Evolutionary conservation across 495 filamentous ascomycete genomes (phyloP).

Genomic region (Staphylotrichum tortipilum): DNA sequence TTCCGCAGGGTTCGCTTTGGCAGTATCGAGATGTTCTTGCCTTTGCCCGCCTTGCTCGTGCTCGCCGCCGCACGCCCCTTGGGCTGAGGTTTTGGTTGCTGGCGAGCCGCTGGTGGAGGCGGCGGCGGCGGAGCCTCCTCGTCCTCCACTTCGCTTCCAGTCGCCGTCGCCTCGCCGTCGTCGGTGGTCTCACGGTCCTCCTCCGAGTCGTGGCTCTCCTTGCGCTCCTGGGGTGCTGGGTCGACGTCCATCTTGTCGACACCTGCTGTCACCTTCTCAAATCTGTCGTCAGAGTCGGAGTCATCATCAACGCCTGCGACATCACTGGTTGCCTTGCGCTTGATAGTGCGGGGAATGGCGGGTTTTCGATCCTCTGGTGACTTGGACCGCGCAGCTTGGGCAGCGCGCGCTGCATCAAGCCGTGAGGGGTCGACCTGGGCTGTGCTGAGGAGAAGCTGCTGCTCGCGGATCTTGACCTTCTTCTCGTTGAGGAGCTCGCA

Average conservation of each 20-base stretch:
- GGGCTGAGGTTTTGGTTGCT: not conserved
- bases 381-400: not conserved
- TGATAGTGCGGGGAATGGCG: conserved; percentile 30
- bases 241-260: conserved; percentile 48
- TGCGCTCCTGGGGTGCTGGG: conserved; percentile 3
- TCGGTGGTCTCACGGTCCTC: conserved; percentile 33
- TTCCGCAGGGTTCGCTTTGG: conserved; percentile 17
- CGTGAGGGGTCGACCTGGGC: conserved; percentile 46
- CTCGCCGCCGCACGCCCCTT: not conserved
- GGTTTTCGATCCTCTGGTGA: not conserved
- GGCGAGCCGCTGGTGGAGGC: conserved; percentile 8
- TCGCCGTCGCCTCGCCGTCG: conserved; percentile 29
- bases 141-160: conserved; percentile 38
- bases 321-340: conserved; percentile 40
- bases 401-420: conserved; percentile 14
- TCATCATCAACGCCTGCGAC: conserved; percentile 33
- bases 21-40: conserved; percentile 1
- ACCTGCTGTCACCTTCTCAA: conserved; percentile 31
- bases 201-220: conserved; percentile 14
- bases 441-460: conserved; percentile 59
- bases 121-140: conserved; percentile 21
- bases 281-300: conserved; percentile 37
- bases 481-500: conserved; percentile 70
- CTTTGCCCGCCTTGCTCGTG: conserved; percentile 4
- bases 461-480: conserved; percentile 83